Percentiles rank a stretch among this genome's conserved stretches.
These are phyloP conservation scores for Backusella morwellensis DNA, from an alignment of 192 early-diverging fungal genomes.

Conservation along the genomic window DNA sequence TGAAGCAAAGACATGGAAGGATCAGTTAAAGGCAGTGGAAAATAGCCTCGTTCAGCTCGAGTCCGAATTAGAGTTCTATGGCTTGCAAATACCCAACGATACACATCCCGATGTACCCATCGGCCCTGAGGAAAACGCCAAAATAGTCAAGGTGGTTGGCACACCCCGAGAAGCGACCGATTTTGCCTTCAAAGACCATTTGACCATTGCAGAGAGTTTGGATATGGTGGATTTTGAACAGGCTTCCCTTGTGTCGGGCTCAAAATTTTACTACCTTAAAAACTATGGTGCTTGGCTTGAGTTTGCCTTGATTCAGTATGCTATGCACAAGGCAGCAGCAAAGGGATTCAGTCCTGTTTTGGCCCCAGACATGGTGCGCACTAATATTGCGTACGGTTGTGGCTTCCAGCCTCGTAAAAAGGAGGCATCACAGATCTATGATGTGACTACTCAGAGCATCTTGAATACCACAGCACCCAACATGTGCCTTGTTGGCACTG, in stretches of 20 bases:
- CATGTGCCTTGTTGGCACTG: conserved; percentile 81
- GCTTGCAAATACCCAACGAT: conserved; percentile 74
- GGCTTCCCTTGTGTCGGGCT: conserved; percentile 76
- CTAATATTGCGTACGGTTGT: conserved; percentile 78
- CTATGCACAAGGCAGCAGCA: conserved; percentile 67
- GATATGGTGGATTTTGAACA: conserved; percentile 82
- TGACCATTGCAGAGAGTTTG: conserved; percentile 60
- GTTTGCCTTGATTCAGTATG: conserved; percentile 83
- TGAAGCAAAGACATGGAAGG: conserved; percentile 60
- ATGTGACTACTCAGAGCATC: conserved; percentile 44
- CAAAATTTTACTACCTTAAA: conserved; percentile 84
- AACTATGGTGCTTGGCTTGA: conserved; percentile 87
- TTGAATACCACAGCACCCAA: conserved; percentile 46
- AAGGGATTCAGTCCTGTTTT: conserved; percentile 78
- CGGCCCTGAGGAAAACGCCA: conserved; percentile 71
- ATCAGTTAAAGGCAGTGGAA: conserved; percentile 52
- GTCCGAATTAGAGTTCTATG: conserved; percentile 53
- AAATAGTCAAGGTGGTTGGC: conserved; percentile 48
- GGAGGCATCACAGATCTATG: conserved; percentile 87
- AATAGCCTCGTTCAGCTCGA: conserved; percentile 47
- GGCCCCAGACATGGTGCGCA: conserved; percentile 81
- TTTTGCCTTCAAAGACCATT: conserved; percentile 58
- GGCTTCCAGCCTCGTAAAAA: conserved; percentile 83
- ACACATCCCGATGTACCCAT: conserved; percentile 73
- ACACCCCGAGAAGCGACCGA: conserved; percentile 21